Evolutionary conservation across 805 yeast species (phyloP).

Genomic region (Candida maesae): DNA sequence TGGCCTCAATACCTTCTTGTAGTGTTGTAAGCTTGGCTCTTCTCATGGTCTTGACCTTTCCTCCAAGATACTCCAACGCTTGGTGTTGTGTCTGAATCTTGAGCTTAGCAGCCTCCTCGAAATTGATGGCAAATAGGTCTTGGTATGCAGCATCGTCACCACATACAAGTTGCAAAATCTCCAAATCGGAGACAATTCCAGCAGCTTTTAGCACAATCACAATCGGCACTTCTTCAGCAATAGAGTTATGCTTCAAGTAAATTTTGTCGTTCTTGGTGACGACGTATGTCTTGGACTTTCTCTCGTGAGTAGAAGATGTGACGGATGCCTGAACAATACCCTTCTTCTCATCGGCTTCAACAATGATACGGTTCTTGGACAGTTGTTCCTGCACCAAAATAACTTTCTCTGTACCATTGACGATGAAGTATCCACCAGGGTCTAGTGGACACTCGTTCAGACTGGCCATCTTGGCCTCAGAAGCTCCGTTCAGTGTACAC

Average conservation of each 20-base stretch:
- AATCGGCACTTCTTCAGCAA: slow-evolving; percentile 92
- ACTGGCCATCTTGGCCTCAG: slow-evolving; percentile 80
- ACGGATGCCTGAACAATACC: slow-evolving; percentile 95
- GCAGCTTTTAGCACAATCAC: slow-evolving; percentile 92
- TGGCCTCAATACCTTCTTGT: slow-evolving; percentile 96
- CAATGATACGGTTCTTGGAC: slow-evolving; percentile 94
- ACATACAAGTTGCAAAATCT: slow-evolving; percentile 90
- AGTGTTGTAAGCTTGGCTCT: slow-evolving; percentile 76
- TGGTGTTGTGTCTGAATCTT: slow-evolving; percentile 90
- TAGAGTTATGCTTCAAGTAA: slow-evolving; percentile 91
- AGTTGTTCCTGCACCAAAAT: slow-evolving; percentile 95
- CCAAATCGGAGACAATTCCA: slow-evolving; percentile 88
- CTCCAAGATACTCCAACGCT: slow-evolving; percentile 87
- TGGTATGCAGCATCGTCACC: slow-evolving; percentile 87
- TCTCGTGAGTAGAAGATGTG: slow-evolving; percentile 95
- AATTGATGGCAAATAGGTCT: slow-evolving; percentile 86
- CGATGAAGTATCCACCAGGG: slow-evolving; percentile 98
- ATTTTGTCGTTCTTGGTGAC: slow-evolving; percentile 87
- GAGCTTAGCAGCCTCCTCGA: slow-evolving; percentile 86
- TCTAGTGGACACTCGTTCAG: slow-evolving; percentile 94
- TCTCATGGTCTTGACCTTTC: slow-evolving; percentile 88
- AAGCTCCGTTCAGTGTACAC: slow-evolving; percentile 77
- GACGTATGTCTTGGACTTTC: slow-evolving; percentile 96
- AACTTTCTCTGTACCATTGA: slow-evolving; percentile 97
- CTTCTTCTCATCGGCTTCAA: slow-evolving; percentile 95